Evolutionary conservation across 805 yeast genomes (phyloP).

Genomic region (Wickerhamiella shivajii): DNA sequence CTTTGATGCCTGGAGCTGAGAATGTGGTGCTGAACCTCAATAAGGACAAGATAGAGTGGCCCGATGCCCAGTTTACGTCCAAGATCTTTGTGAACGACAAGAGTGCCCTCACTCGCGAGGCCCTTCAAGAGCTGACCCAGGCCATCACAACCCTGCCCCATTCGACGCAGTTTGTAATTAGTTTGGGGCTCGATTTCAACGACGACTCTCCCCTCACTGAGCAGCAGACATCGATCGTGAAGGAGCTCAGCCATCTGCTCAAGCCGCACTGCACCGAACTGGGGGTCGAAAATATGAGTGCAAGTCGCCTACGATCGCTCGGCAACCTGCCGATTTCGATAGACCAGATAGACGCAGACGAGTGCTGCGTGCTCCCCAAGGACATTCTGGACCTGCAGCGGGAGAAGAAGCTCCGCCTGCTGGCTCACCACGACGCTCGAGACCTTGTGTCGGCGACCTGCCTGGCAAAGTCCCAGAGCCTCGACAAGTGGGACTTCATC

Average conservation of each 20-base stretch:
- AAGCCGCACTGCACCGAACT: conserved; percentile 10
- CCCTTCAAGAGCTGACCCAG: not conserved
- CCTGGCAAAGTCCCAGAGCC: not conserved
- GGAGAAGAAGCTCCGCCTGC: conserved; percentile 18
- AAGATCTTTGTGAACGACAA: no score
- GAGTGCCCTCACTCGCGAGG: not conserved
- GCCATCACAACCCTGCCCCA: not conserved
- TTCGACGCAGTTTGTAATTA: not conserved
- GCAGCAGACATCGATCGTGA: no score
- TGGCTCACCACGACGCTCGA: conserved; percentile 25
- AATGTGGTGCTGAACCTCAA: no score
- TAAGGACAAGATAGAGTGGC: no score
- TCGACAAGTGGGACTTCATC: conserved; percentile 12
- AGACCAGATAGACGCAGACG: conserved; percentile 24
- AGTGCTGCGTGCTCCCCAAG: conserved; percentile 26
- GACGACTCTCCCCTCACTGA: conserved; percentile 1
- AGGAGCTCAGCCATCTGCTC: no score
- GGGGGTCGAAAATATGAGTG: no score
- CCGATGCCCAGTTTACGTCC: no score
- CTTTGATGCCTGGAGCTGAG: no score
- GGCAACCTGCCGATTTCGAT: conserved; percentile 8
- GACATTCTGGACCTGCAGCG: conserved; percentile 20
- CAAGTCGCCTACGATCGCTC: no score
- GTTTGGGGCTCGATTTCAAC: conserved; percentile 1
- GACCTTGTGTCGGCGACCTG: conserved; percentile 11